phyloP scores from a whole-genome alignment of 1,284 basidiomycete genomes.

The Pholiota adiposa region DNA sequence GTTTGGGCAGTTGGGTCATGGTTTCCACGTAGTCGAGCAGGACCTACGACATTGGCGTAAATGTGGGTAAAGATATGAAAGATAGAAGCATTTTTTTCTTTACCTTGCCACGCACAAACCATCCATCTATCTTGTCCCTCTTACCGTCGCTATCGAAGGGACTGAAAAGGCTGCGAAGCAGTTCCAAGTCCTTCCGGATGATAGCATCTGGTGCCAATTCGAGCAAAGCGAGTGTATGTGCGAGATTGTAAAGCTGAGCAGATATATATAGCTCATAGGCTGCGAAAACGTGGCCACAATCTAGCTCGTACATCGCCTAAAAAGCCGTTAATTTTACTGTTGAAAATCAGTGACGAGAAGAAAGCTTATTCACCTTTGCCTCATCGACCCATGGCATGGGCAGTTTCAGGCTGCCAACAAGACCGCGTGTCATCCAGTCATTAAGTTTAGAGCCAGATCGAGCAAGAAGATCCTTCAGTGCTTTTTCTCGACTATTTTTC shows the following conservation, averaged over 20 bases:
- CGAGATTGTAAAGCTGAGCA: conserved; percentile 72
- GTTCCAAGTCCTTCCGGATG: conserved; percentile 75
- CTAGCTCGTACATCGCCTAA: conserved; percentile 71
- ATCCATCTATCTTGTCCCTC: conserved; percentile 61
- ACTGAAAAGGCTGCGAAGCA: conserved; percentile 78
- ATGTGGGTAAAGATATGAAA: background rate
- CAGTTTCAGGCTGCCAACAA: conserved; percentile 79
- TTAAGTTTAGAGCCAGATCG: conserved; percentile 74
- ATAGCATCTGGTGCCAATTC: conserved; percentile 93
- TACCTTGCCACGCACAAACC: conserved; percentile 84
- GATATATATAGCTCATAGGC: conserved; percentile 82
- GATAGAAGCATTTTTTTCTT: background rate
- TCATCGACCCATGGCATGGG: conserved; percentile 89
- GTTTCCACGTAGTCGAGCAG: conserved; percentile 73
- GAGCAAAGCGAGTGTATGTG: conserved; percentile 81
- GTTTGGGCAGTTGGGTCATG: conserved; percentile 62
- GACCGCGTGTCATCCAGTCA: conserved; percentile 72
- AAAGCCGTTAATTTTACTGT: background rate
- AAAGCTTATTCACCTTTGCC: conserved; percentile 63
- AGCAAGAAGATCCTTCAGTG: conserved; percentile 81
- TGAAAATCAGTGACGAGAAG: background rate
- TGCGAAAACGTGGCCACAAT: conserved; percentile 67
- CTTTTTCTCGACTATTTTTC: conserved; percentile 66
- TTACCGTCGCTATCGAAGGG: conserved; percentile 59
- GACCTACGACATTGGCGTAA: conserved; percentile 42